Base-by-base conservation (phyloP, 805 yeast species). In the Starmerella riodocensis region DNA sequence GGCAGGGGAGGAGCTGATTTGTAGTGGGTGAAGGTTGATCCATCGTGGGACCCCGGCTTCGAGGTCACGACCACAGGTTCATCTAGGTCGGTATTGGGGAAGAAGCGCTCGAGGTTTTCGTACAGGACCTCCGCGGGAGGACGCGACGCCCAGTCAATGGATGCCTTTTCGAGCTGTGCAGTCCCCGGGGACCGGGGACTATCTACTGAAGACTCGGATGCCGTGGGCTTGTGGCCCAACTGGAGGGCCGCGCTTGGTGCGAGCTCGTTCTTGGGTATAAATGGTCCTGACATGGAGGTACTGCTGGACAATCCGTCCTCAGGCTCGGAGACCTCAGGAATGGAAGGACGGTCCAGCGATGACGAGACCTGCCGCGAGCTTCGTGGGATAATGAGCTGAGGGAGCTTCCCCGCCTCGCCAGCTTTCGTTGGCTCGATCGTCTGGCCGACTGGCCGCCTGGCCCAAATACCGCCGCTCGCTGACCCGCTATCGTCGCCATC, bases 71-170 rank as follows among this genome's bases (percentile, higher is more conserved):
- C 72, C 25, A 91, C 83, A 2, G 96, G 93, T 51, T 78, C 80
- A 56, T 91, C 99, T 44, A 91, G 67, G 59, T 88, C 88, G 0
- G 96, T 76, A 51, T 80, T 71, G 0, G 98, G 98, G 66, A 91
- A 91, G 56, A 81, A 91, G 53, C 73, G 73, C 50, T 91, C 99
- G 46, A 91, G 69, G 52, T 91, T 86, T 40, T 84, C 83, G 56
- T 86, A 91, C 23, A 91, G 78, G 30, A 82, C 93, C 53, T 88
- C 97, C 1, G 94, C 79, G 0, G 97, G 85, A 2, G 99, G 99
- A 56, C 99, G 74, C 13, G 91, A 78, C 6, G 78, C 76, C 83
- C 77, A 73, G 40, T 42, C 51, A n/a, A 41, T 37, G 19, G 44
- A 42, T 9, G 44, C 42, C 17, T 29, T 33, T 37, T 42, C 44